A percentile compares a stretch with the other conserved stretches of the same genome.
Conservation (phyloP, 2,329 filamentous ascomycete genomes). For the Verticillium tricorpus region DNA sequence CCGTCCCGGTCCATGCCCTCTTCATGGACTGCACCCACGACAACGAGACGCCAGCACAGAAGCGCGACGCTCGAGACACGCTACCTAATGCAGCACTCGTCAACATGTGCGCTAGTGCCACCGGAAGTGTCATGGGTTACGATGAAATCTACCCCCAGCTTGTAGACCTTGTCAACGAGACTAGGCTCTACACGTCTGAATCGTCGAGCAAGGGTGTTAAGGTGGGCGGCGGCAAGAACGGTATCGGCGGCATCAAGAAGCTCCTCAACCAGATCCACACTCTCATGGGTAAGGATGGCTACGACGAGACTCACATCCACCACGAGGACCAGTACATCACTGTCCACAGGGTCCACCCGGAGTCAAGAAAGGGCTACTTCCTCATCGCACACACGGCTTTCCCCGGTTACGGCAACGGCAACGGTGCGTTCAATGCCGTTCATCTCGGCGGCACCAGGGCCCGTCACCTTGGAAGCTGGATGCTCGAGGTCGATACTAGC, state of each 20-base stretch:
- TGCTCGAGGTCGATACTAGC: conserved; percentile 79
- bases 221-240: conserved; percentile 66
- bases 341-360: conserved; percentile 89
- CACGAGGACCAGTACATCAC: conserved; percentile 96
- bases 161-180: conserved; percentile 91
- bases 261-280: conserved; percentile 92
- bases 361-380: conserved; percentile 90
- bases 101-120: conserved; percentile 91
- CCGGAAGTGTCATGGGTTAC: conserved; percentile 95
- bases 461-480: conserved; percentile 85
- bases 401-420: conserved; percentile 81
- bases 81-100: conserved; percentile 91
- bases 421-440: conserved; percentile 74
- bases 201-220: conserved; percentile 63
- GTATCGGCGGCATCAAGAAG: conserved; percentile 88
- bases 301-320: conserved; percentile 93
- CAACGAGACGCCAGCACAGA: conserved; percentile 93
- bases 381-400: conserved; percentile 95
- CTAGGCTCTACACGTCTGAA: conserved; percentile 72
- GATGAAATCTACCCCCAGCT: conserved; percentile 93
- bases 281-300: conserved; percentile 91
- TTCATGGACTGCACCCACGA: conserved; percentile 99
- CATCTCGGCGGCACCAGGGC: conserved; percentile 79
- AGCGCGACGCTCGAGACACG: conserved; percentile 89
- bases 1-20: conserved; percentile 84